Conservation (phyloP, 768 basidiomycete species). For the Suillus clintonianus region DNA sequence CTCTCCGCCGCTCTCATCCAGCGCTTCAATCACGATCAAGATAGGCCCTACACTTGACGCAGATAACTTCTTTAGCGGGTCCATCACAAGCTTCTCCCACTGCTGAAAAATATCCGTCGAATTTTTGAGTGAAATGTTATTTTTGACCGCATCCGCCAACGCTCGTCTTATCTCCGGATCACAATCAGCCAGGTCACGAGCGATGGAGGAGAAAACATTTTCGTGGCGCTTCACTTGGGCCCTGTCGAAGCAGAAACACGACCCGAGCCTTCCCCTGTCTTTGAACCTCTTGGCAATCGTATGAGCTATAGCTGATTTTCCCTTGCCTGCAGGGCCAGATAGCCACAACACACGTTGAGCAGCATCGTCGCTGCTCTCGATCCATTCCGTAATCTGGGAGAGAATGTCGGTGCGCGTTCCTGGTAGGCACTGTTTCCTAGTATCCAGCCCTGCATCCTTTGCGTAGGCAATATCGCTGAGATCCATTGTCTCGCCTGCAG, state of each 20-base stretch:
- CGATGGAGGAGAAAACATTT: constrained; percentile 19
- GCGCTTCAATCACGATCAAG: constrained; percentile 24
- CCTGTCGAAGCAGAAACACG: constrained; percentile 10
- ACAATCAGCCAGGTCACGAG: constrained; percentile 17
- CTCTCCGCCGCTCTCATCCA: constrained; percentile 18
- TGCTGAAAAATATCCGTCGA: background rate
- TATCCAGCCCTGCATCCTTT: constrained; percentile 3
- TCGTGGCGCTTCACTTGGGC: constrained; percentile 8
- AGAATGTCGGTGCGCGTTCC: constrained; percentile 26
- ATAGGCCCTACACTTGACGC: constrained; percentile 6
- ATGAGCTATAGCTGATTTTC: constrained; percentile 21
- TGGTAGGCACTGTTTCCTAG: constrained; percentile 14
- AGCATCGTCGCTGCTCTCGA: constrained; percentile 7
- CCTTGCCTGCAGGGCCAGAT: constrained; percentile 24
- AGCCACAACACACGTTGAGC: constrained; percentile 19
- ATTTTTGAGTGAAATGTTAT: background rate
- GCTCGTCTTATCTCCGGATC: background rate
- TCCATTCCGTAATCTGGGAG: constrained; percentile 28
- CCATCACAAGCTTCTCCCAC: constrained; percentile 1
- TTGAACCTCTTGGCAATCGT: constrained; percentile 10
- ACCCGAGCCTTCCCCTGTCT: constrained; percentile 13
- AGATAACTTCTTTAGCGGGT: background rate
- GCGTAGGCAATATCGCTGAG: background rate
- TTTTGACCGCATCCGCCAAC: background rate
- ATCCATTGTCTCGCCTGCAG: background rate